phyloP scores from a whole-genome alignment of 106 monocot species.

The Allium fistulosum region DNA sequence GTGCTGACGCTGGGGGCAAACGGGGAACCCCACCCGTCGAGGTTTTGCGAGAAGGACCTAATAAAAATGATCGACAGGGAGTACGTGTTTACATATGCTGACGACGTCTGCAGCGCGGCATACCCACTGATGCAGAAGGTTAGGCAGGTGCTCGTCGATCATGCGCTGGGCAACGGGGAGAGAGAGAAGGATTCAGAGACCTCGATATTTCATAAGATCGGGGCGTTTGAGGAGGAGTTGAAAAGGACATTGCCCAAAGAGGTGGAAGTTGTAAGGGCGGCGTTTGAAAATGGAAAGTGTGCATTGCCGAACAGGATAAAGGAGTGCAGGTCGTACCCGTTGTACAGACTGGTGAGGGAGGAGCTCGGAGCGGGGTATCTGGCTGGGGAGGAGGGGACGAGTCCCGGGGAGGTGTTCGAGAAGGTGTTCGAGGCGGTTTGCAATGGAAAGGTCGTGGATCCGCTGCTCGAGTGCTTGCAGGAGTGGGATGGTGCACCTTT shows the following conservation, averaged over 20 bases:
- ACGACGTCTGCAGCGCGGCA: constrained; percentile 61
- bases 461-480: constrained; percentile 34
- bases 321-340: constrained; percentile 58
- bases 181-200: constrained; percentile 29
- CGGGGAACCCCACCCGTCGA: constrained; percentile 73
- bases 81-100: constrained; percentile 55
- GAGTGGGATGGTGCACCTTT: constrained; percentile 42
- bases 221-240: constrained; percentile 46
- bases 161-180: constrained; percentile 48
- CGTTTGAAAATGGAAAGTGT: constrained; percentile 29
- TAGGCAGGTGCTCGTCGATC: constrained; percentile 53
- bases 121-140: constrained; percentile 64
- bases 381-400: constrained; percentile 47
- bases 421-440: constrained; percentile 32
- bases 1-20: constrained; percentile 52
- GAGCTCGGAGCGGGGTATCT: constrained; percentile 41
- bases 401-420: constrained; percentile 58
- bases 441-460: constrained; percentile 24
- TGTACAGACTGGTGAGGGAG: constrained; percentile 61
- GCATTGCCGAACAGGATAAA: constrained; percentile 37
- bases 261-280: constrained; percentile 35
- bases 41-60: constrained; percentile 94
- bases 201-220: constrained; percentile 56
- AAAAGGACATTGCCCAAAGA: constrained; percentile 39
- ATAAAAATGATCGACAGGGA: constrained; percentile 70